Percentiles rank a stretch among this genome's conserved stretches.
Evolutionary conservation across 2,329 filamentous ascomycete genomes (phyloP).

Genomic region (Coniochaeta prunicola): DNA sequence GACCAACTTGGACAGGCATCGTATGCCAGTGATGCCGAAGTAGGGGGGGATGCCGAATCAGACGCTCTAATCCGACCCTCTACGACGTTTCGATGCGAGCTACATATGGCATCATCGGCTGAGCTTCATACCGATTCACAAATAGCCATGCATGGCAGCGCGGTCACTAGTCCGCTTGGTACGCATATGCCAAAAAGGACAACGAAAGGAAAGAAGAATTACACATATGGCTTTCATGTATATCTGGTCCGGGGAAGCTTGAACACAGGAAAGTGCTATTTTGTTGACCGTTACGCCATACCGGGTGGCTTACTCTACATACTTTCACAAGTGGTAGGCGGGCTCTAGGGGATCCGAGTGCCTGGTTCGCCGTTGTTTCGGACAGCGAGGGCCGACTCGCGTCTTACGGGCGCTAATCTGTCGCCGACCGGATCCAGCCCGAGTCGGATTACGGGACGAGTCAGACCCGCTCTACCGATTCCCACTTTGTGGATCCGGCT

Average conservation of each 20-base stretch:
- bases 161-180: too few species aligned
- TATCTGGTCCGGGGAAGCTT: background rate
- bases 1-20: background rate
- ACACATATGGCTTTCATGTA: background rate
- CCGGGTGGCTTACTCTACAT: background rate
- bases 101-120: background rate
- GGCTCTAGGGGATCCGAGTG: background rate
- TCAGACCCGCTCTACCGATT: background rate
- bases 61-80: background rate
- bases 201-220: background rate
- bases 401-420: background rate
- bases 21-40: background rate
- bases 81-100: background rate
- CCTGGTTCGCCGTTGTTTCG: background rate
- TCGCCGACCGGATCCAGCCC: background rate
- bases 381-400: background rate
- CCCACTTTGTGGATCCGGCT: background rate
- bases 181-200: background rate
- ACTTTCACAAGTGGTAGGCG: background rate
- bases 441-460: background rate
- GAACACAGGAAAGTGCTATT: background rate
- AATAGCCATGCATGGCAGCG: too few species aligned
- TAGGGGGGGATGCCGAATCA: background rate
- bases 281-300: constrained; percentile 1
- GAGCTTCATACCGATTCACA: background rate